Conservation (phyloP, 768 basidiomycete species). For the Pleurotus salmoneostramineus region DNA sequence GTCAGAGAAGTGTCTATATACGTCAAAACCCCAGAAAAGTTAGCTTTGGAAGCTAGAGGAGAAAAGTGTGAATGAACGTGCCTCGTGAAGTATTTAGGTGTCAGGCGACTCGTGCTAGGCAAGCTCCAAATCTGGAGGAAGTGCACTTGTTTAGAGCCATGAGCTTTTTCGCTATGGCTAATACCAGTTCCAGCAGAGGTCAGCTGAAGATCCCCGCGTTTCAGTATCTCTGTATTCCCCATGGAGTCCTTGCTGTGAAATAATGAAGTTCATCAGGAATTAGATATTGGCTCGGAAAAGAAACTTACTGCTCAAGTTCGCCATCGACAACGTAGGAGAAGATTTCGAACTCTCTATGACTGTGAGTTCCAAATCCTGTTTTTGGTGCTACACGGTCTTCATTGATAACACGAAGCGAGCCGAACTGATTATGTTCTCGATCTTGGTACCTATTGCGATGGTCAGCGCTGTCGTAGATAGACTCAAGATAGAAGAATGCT, state of each 20-base stretch:
- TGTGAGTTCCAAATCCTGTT: constrained; percentile 84
- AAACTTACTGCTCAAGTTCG: constrained; percentile 71
- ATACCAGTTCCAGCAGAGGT: constrained; percentile 93
- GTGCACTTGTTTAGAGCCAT: constrained; percentile 39
- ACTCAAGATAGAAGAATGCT: constrained; percentile 22
- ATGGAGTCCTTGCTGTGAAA: constrained; percentile 77
- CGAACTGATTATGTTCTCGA: constrained; percentile 52
- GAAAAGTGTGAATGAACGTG: background rate
- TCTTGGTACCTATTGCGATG: constrained; percentile 53
- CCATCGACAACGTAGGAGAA: constrained; percentile 85
- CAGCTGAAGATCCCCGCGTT: constrained; percentile 87
- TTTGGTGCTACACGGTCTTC: constrained; percentile 79
- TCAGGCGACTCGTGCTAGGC: constrained; percentile 40
- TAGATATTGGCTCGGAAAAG: background rate
- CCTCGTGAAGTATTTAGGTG: constrained; percentile 84
- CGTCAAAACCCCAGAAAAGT: background rate
- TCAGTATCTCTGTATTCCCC: constrained; percentile 86
- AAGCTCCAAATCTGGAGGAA: constrained; percentile 54
- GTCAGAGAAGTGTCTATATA: constrained; percentile 61
- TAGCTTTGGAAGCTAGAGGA: background rate
- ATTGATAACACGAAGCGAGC: constrained; percentile 84
- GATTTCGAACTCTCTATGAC: constrained; percentile 85
- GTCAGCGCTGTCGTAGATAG: background rate
- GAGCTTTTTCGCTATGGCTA: constrained; percentile 62
- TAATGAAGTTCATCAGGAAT: background rate